Conservation (phyloP, 1,139 yeast genomes). For the Scheffersomyces lignicola region DNA sequence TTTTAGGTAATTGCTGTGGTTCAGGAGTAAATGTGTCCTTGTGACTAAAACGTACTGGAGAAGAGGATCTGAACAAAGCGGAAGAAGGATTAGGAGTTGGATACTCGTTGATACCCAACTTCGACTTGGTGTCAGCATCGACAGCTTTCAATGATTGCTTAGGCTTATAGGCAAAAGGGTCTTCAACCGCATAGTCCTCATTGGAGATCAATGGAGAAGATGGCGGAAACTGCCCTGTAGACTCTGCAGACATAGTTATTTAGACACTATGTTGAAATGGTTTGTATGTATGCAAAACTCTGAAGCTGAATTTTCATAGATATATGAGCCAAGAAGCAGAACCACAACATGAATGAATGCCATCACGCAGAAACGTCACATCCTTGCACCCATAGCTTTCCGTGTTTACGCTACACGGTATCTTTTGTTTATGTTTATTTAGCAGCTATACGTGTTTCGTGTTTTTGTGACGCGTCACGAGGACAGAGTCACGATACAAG, state of each 20-base stretch:
- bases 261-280: too few species aligned
- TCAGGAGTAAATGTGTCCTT: conserved; percentile 1
- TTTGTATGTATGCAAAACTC: too few species aligned
- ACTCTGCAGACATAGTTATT: not conserved
- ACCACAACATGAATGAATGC: too few species aligned
- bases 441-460: not conserved
- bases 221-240: conserved; percentile 47
- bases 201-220: conserved; percentile 56
- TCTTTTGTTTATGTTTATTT: not conserved
- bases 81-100: conserved; percentile 64
- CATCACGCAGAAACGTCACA: too few species aligned
- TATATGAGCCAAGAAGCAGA: too few species aligned
- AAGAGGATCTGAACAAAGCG: conserved; percentile 47
- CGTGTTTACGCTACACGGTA: too few species aligned
- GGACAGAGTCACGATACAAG: not conserved
- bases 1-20: conserved; percentile 11
- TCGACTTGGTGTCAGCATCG: conserved; percentile 1
- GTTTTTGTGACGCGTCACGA: not conserved
- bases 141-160: conserved; percentile 6
- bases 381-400: too few species aligned
- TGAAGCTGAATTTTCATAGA: too few species aligned
- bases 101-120: conserved; percentile 26
- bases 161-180: conserved; percentile 20
- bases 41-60: conserved; percentile 25
- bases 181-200: conserved; percentile 19